Conservation (phyloP, 208 protist species). For the Cochliopodium minus region DNA sequence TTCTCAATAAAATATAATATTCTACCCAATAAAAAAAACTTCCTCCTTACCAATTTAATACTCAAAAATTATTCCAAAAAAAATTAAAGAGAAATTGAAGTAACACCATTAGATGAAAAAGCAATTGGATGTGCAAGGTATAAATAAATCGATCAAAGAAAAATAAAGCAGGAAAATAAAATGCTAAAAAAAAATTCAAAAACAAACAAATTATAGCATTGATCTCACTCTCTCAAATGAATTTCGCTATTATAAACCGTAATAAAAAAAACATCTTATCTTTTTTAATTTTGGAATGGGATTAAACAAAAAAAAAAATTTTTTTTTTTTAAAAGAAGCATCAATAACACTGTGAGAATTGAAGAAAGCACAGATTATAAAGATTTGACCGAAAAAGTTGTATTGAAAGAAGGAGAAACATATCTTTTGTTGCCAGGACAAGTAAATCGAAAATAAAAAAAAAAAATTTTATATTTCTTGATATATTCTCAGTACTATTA, state of each 20-base stretch:
- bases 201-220: neutral
- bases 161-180: neutral
- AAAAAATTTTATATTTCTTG: too few species aligned
- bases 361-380: conserved; percentile 21
- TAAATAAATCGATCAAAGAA: neutral
- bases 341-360: conserved; percentile 4
- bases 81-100: conserved; percentile 18
- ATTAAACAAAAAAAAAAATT: conserved; percentile 25
- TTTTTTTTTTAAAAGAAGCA: too few species aligned
- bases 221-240: neutral
- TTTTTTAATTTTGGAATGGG: conserved; percentile 15
- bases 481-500: too few species aligned
- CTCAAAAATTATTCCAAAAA: neutral
- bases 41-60: neutral
- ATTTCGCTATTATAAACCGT: neutral
- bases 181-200: neutral
- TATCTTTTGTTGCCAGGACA: conserved; percentile 17
- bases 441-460: too few species aligned
- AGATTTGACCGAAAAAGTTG: conserved; percentile 12
- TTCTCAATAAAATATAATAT: too few species aligned
- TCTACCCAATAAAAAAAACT: too few species aligned
- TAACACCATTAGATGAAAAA: conserved; percentile 16
- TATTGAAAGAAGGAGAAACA: conserved; percentile 14
- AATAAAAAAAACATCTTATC: neutral
- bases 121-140: conserved; percentile 15